Base-by-base conservation (phyloP, 2,329 filamentous ascomycete species). In the Cladosporium cucumerinum region DNA sequence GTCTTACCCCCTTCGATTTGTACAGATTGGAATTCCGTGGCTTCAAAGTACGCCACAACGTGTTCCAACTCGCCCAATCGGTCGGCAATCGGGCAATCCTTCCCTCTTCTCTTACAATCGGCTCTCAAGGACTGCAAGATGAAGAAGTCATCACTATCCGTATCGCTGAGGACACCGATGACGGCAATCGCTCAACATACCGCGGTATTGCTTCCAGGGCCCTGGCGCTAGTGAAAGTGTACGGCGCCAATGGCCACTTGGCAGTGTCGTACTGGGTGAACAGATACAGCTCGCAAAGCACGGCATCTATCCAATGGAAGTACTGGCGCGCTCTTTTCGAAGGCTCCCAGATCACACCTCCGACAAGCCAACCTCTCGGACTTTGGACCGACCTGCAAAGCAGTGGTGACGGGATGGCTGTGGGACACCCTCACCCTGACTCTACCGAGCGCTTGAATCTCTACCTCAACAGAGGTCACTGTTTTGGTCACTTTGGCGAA, bases 1-100 rank as follows among this genome's bases (percentile, higher is more conserved):
- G 23, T 16, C 18, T 54, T n/a, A 67, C 65, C 0, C n/a, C 71
- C 12, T 48, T 63, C 6, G 66, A 70, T 51, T 65, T 76, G n/a
- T 71, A 72, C 64, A 68, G 66, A 57, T 30, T 75, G 16, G 73
- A 69, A 0, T 75, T 73, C 60, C 69, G 71, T 3, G 73, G 71
- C 2, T 64, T 74, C 57, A 69, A 67, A 63, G 74, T 66, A 6
- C 65, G 69, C n/a, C 66, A 72, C 63, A 58, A 66, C 4, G 39
- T 60, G 10, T 75, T 76, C 57, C 70, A 72, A 55, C 69, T 75
- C 10, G 67, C 65, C 7, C 54, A 63, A 2, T 52, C 68, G 32
- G 66, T 61, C 25, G n/a, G 26, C 18, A 52, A 61, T 14, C 58
- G 58, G 8, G 58, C 18, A 3, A 34, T 61, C 18, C 3, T 68